Percentiles rank a stretch among this genome's conserved stretches.
These are phyloP conservation scores for Psilocybe sp. DNA, from an alignment of 768 basidiomycete genomes.

Conservation along the genomic window DNA sequence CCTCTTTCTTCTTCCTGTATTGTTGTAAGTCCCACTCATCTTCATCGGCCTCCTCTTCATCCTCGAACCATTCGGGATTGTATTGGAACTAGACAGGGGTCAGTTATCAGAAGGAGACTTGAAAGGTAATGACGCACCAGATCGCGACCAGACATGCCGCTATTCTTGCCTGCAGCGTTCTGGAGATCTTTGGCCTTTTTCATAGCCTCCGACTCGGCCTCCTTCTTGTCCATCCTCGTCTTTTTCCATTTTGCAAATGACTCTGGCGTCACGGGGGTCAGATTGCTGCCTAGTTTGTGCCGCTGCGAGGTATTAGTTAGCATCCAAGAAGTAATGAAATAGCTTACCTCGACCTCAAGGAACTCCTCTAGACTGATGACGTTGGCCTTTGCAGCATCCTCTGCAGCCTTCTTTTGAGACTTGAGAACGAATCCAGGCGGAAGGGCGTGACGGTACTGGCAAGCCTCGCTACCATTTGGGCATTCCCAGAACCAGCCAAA, in stretches of 20 bases:
- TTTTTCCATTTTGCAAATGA: conserved; percentile 94
- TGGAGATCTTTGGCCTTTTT: conserved; percentile 82
- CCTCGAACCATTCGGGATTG: conserved; percentile 93
- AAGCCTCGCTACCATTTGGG: conserved; percentile 75
- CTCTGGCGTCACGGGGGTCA: conserved; percentile 93
- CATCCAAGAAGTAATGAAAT: conserved; percentile 1
- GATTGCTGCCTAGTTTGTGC: conserved; percentile 86
- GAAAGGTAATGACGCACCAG: conserved; percentile 51
- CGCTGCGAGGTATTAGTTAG: conserved; percentile 46
- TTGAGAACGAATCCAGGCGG: conserved; percentile 96
- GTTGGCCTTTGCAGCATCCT: conserved; percentile 87
- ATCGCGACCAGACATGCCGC: conserved; percentile 94
- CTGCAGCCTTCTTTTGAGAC: conserved; percentile 87
- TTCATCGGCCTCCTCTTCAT: conserved; percentile 54
- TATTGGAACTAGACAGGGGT: conserved; percentile 72
- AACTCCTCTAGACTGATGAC: conserved; percentile 94
- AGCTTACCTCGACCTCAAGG: conserved; percentile 87
- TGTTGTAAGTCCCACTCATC: conserved; percentile 61
- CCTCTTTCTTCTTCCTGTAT: conserved; percentile 63
- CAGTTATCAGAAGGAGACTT: background rate
- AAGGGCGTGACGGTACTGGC: conserved; percentile 93
- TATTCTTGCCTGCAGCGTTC: conserved; percentile 82
- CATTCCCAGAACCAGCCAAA: conserved; percentile 98
- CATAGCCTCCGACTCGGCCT: conserved; percentile 79
- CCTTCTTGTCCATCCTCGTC: conserved; percentile 92